Evolutionary conservation across 371 early-diverging fungal genomes (phyloP).

Genomic region (Actinomucor elegans): DNA sequence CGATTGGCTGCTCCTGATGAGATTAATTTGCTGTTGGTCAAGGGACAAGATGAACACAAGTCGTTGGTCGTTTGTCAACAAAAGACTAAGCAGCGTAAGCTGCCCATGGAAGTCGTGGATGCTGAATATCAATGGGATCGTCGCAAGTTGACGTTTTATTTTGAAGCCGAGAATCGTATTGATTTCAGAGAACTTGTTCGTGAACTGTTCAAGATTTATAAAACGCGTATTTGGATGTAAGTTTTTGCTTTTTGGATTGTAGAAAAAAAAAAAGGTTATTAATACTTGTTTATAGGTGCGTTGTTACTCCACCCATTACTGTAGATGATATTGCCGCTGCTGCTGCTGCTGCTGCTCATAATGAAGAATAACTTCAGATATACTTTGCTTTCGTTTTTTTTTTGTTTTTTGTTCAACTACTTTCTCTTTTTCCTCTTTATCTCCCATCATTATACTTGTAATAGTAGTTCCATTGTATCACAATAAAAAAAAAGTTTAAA

Average conservation of each 20-base stretch:
- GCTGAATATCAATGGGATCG: conserved; percentile 98
- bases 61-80: conserved; percentile 85
- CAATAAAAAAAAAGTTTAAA: too few relatives aligned
- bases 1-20: conserved; percentile 82
- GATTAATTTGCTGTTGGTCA: conserved; percentile 69
- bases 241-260: conserved; percentile 33
- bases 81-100: conserved; percentile 83
- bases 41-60: conserved; percentile 87
- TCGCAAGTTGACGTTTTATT: conserved; percentile 92
- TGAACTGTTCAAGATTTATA: conserved; percentile 96
- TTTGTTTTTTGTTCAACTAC: too few relatives aligned
- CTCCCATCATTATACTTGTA: too few relatives aligned
- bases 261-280: too few relatives aligned
- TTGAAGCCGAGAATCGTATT: conserved; percentile 88
- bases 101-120: conserved; percentile 95
- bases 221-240: conserved; percentile 98
- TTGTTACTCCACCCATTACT: conserved; percentile 17
- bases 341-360: neutral
- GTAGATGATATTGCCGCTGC: conserved; percentile 10
- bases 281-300: conserved; percentile 12
- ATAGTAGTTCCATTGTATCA: too few relatives aligned
- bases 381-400: too few relatives aligned
- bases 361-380: too few relatives aligned
- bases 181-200: conserved; percentile 98
- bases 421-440: too few relatives aligned